These are phyloP conservation scores for Geotrichum carabidarum DNA, from an alignment of 1,139 yeast genomes.

Conservation along the genomic window DNA sequence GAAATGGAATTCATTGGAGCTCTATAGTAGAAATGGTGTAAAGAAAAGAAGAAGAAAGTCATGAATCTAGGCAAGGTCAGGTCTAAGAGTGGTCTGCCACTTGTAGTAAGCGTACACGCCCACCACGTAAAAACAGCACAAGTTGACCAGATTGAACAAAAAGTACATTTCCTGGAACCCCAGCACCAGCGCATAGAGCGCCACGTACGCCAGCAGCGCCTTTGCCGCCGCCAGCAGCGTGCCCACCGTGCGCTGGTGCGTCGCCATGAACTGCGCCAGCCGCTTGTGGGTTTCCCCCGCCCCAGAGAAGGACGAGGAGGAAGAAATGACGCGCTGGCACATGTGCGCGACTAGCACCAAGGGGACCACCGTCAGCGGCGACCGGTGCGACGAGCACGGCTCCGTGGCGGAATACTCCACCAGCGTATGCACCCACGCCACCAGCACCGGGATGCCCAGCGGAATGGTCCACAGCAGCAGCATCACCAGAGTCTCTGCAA, in stretches of 20 bases:
- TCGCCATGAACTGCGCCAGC: not conserved
- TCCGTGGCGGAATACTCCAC: conserved; percentile 31
- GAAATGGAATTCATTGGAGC: no score
- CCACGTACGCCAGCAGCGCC: conserved; percentile 26
- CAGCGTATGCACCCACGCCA: conserved; percentile 38
- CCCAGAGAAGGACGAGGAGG: conserved; percentile 19
- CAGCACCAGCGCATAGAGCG: conserved; percentile 30
- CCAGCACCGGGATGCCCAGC: conserved; percentile 36
- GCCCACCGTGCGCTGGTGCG: conserved; percentile 18
- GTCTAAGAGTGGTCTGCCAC: not conserved
- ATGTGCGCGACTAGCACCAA: conserved; percentile 26
- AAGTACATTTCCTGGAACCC: conserved; percentile 37
- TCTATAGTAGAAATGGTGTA: no score
- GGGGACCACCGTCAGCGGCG: conserved; percentile 34
- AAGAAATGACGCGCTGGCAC: conserved; percentile 9
- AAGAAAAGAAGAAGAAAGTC: no score
- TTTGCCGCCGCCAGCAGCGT: conserved; percentile 23
- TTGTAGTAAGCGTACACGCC: not conserved
- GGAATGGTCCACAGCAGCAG: conserved; percentile 35
- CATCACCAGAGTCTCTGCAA: conserved; percentile 19
- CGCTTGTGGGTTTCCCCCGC: not conserved
- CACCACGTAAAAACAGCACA: conserved; percentile 10
- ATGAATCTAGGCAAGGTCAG: not conserved
- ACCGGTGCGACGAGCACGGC: conserved; percentile 33
- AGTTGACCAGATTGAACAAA: conserved; percentile 35